Base-by-base conservation (phyloP, 1,284 basidiomycete species). In the Porogramme epimiltina region DNA sequence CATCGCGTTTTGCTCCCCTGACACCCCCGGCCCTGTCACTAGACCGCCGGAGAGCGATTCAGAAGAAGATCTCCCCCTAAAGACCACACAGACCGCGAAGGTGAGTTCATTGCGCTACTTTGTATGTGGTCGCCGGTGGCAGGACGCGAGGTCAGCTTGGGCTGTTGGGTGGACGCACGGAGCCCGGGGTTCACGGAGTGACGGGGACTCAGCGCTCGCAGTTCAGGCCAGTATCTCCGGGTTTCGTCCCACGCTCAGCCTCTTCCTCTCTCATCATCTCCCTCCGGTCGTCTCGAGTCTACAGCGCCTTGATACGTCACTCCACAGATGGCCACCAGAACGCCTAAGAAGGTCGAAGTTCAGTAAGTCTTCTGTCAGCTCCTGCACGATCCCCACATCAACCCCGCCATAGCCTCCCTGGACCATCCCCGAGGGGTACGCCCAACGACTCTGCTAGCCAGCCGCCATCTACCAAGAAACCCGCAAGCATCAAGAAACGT, bases 261-360 rank as follows among this genome's bases (percentile, higher is more conserved):
- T 42, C 34, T 33, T 15, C 20, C 22, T 25, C 25, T 3, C 18
- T 37, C 33, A 15, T 26, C 39, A 33, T 40, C 36, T 33, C 39
- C 34, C 34, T 16, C 34, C 6, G 5, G 9, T 18, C 34, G 8
- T 31, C 28, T 31, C 28, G 9, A 33, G 19, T 18, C 19, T 28
- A 15, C 23, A 13, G 22, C 46, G 15, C 16, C 13, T 3, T 22
- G 15, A 52, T 8, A 47, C 38, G 45, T 19, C 42, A 10, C 18
- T 18, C 13, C 25, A 22, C 47, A 62, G 56, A 57, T 49, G 51
- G 41, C 60, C 18, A 40, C 50, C 40, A 49, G 51, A 15, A 51
- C 59, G 22, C 69, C 72, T 0, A 73, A 73, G 64, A 72, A 73
- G 57, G 68, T 74, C 10, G 73, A 77, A n/a, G 66, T 74, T 48